A percentile compares a stretch with the other conserved stretches of the same genome.
Evolutionary conservation across 164 flowering plant genomes (phyloP).

Genomic region (Stephania japonica): DNA sequence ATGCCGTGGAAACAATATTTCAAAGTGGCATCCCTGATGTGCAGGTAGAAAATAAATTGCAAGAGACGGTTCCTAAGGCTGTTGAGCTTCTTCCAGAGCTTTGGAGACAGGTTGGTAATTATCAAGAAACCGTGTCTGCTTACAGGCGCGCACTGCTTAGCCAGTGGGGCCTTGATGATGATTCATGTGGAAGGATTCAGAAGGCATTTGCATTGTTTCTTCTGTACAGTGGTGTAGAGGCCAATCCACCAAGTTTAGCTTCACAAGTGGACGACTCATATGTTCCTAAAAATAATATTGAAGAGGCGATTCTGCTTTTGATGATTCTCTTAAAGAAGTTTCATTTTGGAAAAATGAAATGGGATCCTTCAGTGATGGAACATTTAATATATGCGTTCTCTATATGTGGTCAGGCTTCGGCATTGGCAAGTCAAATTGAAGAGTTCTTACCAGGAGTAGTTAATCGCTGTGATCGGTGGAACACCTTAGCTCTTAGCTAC

Average conservation of each 20-base stretch:
- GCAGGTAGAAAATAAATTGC: conserved; percentile 68
- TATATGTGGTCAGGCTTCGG: conserved; percentile 63
- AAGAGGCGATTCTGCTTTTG: conserved; percentile 83
- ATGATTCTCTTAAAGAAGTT: conserved; percentile 75
- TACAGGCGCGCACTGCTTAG: conserved; percentile 84
- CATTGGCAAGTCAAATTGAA: conserved; percentile 69
- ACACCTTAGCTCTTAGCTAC: conserved; percentile 66
- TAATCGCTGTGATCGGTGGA: conserved; percentile 80
- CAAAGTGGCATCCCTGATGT: conserved; percentile 61
- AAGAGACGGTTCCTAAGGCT: conserved; percentile 81
- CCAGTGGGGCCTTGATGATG: conserved; percentile 85
- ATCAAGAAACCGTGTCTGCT: conserved; percentile 71
- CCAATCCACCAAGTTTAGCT: conserved; percentile 74
- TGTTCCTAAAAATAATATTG: conserved; percentile 79
- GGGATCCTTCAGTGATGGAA: conserved; percentile 89
- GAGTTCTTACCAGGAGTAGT: conserved; percentile 76
- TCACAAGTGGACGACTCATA: conserved; percentile 69
- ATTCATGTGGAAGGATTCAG: conserved; percentile 78
- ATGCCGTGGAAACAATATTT: conserved; percentile 88
- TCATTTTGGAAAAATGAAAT: conserved; percentile 52
- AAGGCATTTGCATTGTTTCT: conserved; percentile 76
- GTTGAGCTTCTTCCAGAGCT: conserved; percentile 98
- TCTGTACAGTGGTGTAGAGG: conserved; percentile 85
- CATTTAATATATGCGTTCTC: conserved; percentile 85
- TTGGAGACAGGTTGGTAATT: conserved; percentile 73